Evolutionary conservation across 139 green algal genomes (phyloP), one percentile per base, ranked within the genome.

Genomic region (Chlamydomonas asymmetrica): DNA sequence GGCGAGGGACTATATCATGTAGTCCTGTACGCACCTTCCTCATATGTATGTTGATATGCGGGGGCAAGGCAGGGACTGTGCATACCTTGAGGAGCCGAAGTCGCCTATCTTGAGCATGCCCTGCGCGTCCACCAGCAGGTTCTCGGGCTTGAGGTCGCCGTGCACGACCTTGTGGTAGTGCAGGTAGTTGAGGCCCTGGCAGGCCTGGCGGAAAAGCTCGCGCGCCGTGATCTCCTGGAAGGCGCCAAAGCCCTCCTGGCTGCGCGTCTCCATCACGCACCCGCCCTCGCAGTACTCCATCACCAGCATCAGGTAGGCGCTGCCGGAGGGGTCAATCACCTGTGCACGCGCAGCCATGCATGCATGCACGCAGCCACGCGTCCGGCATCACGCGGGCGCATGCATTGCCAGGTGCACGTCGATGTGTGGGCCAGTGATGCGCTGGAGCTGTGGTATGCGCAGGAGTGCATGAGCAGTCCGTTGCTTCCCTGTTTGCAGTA

Each of bases 41-140:
- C n/a, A n/a, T n/a, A n/a, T n/a, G n/a, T n/a, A n/a, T n/a, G n/a
- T n/a, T n/a, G n/a, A n/a, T n/a, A n/a, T n/a, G n/a, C n/a, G n/a
- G n/a, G n/a, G n/a, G n/a, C n/a, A n/a, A n/a, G n/a, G n/a, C n/a
- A n/a, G n/a, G 25, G 87, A 49, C 63, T n/a, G n/a, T n/a, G n/a
- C n/a, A n/a, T n/a, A 91, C 84, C 80, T 75, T 32, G 83, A 84
- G 67, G 89, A 89, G 31, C 94, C 94, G 85, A 98, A 97, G 80
- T 98, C 94, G 16, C 80, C 86, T 61, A 98, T 94, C 70, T 97
- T 97, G 16, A 98, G 86, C n/a, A 83, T 74, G 0, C 90, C 89
- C n/a, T 82, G 82, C 5, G 84, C 88, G 3, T 69, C 79, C 39
- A 95, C 78, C 65, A 97, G 87, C 80, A 97, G 84, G 85, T 98